Conservation (phyloP, 495 filamentous ascomycete genomes). For the Clohesyomyces aquaticus region DNA sequence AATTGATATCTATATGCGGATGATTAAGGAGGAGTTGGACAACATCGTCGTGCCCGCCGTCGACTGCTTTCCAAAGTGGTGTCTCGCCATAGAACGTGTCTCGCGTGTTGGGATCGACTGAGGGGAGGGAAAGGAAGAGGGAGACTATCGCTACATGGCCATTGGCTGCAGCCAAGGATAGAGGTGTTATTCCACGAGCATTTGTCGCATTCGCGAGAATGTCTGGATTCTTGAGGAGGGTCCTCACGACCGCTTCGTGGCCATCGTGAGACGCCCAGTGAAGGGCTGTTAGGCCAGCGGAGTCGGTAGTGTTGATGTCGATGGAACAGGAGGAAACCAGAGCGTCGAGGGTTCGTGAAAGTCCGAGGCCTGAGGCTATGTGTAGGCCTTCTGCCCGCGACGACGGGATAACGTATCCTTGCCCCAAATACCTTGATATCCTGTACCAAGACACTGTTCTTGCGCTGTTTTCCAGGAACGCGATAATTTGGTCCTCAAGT, state of each 20-base stretch:
- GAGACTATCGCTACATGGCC: background rate
- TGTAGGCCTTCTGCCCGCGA: no score
- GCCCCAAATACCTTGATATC: no score
- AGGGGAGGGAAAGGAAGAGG: background rate
- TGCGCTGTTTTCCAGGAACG: background rate
- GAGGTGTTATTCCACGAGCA: background rate
- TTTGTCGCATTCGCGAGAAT: background rate
- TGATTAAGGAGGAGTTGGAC: background rate
- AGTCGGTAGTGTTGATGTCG: background rate
- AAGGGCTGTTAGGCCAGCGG: background rate
- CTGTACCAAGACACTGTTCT: background rate
- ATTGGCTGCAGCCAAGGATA: background rate
- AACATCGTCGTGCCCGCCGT: background rate
- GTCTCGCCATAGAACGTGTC: background rate
- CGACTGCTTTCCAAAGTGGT: background rate
- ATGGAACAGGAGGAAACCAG: background rate
- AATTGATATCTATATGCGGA: background rate
- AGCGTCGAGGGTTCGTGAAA: no score
- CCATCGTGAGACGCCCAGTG: background rate
- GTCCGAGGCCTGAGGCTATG: no score
- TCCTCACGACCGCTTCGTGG: background rate
- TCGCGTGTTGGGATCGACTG: background rate
- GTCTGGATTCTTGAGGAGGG: background rate
- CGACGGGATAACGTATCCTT: no score
- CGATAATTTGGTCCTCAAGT: background rate